These are phyloP conservation scores for Aspergillus nidulans DNA, from an alignment of 495 filamentous ascomycete genomes.

Conservation along the genomic window DNA sequence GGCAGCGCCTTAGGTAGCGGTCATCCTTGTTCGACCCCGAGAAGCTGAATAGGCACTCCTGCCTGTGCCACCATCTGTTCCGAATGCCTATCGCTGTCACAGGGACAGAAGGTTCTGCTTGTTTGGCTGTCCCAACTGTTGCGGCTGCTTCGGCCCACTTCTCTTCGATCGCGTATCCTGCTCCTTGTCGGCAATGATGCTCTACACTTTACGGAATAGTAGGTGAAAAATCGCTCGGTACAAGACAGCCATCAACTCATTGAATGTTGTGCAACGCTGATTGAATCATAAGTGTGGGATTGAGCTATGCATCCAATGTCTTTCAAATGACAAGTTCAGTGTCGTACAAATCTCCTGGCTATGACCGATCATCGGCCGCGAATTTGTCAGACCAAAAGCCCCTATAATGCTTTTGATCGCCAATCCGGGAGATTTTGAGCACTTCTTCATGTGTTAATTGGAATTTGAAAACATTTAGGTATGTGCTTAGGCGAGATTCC, in stretches of 20 bases:
- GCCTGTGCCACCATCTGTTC: conserved; percentile 2
- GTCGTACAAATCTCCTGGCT: background rate
- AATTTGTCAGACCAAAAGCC: conserved; percentile 64
- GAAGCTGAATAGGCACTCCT: background rate
- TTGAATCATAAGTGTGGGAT: too few relatives aligned
- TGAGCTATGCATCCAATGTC: background rate
- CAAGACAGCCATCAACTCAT: too few relatives aligned
- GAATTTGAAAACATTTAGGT: conserved; percentile 60
- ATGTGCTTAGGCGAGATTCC: conserved; percentile 64
- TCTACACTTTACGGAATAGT: background rate
- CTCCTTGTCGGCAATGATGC: background rate
- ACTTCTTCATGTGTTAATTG: conserved; percentile 69
- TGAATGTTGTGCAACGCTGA: too few relatives aligned
- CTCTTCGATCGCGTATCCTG: background rate
- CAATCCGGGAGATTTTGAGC: conserved; percentile 56
- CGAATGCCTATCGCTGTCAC: too few relatives aligned
- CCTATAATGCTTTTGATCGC: conserved; percentile 63
- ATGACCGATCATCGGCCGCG: conserved; percentile 56
- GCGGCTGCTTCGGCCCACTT: background rate
- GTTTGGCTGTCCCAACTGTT: background rate
- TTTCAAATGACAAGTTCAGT: background rate
- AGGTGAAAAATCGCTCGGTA: background rate
- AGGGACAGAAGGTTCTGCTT: background rate
- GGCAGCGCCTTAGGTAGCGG: conserved; percentile 11
- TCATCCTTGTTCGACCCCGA: background rate